Evolutionary conservation across 805 yeast genomes (phyloP).

Genomic region (Ogataea methanolica): DNA sequence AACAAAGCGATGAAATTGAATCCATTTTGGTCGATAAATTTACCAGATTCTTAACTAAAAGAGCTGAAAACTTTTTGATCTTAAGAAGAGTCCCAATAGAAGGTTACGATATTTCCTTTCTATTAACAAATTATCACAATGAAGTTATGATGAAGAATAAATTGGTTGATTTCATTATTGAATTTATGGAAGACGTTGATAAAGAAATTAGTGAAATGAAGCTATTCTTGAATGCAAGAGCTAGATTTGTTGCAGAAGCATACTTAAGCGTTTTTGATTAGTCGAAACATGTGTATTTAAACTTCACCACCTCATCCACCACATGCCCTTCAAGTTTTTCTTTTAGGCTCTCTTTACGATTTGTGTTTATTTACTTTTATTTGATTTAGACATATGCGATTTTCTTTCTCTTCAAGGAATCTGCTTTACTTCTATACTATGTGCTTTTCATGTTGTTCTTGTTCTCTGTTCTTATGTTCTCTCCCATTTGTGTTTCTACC

Average conservation of each 20-base stretch:
- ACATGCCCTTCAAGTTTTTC: not conserved
- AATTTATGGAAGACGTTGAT: constrained; percentile 98
- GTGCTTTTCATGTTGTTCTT: too few species aligned
- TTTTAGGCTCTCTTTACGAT: too few species aligned
- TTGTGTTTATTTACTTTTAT: too few species aligned
- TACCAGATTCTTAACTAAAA: constrained; percentile 85
- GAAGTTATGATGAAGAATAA: constrained; percentile 94
- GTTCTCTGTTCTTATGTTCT: too few species aligned
- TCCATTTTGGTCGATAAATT: constrained; percentile 91
- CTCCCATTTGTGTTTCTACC: too few species aligned
- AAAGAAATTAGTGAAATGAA: constrained; percentile 98
- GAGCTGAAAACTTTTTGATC: constrained; percentile 93
- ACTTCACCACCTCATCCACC: not conserved
- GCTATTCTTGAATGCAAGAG: constrained; percentile 92
- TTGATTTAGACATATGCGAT: too few species aligned
- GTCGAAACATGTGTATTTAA: not conserved
- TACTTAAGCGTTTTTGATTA: constrained; percentile 85
- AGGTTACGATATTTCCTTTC: constrained; percentile 90
- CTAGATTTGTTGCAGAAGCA: constrained; percentile 96
- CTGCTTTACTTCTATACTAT: too few species aligned
- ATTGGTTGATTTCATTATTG: constrained; percentile 93
- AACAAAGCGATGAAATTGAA: constrained; percentile 97
- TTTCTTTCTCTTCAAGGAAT: too few species aligned
- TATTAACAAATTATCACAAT: constrained; percentile 91
- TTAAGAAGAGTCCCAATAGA: constrained; percentile 86